Base-by-base conservation (phyloP, 768 basidiomycete species). In the Boletus pseudo-olivaceus region DNA sequence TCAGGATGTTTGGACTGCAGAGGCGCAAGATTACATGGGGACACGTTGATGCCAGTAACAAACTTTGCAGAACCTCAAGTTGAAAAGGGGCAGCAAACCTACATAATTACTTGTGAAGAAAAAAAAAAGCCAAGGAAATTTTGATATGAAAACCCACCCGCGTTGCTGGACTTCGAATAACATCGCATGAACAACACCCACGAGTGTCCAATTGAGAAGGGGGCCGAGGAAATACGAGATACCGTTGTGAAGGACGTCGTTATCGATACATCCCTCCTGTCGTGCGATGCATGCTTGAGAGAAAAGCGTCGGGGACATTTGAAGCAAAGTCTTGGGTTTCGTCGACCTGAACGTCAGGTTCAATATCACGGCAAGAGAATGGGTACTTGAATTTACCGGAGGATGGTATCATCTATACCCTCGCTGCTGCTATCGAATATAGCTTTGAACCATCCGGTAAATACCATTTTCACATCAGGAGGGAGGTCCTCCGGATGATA, bases 391-490 rank as follows among this genome's bases (percentile, higher is more conserved):
- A 47, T 52, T 60, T 68, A 84, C 85, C 84, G 75, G 26, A 87
- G 72, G 51, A 90, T 87, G 14, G 80, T 83, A 61, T 93, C 90
- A 59, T 92, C 90, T 27, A 93, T 91, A 1, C 90, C 90, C 66
- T 92, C 90, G 58, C 82, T 90, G 55, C 74, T 73, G 46, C 74
- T 83, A 64, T 90, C 88, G 66, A 92, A 92, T 27, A 93, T 73
- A 0, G 87, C 85, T 62, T 89, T 90, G 60, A 78, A 82, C 90
- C 90, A 93, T 9, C 76, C 73, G 33, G 69, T 64, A 57, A 82
- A 82, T 19, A 78, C 76, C 39, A 57, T 55, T 38, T 69, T 62
- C 38, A 82, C 80, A 47, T 81, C 79, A 30, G 58, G 60, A 17
- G 75, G 68, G 10, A 82, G 67, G 20, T 74, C 73, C 8, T 78